Conservation (phyloP, 148 eudicot genomes). For the Agrostemma githago region DNA sequence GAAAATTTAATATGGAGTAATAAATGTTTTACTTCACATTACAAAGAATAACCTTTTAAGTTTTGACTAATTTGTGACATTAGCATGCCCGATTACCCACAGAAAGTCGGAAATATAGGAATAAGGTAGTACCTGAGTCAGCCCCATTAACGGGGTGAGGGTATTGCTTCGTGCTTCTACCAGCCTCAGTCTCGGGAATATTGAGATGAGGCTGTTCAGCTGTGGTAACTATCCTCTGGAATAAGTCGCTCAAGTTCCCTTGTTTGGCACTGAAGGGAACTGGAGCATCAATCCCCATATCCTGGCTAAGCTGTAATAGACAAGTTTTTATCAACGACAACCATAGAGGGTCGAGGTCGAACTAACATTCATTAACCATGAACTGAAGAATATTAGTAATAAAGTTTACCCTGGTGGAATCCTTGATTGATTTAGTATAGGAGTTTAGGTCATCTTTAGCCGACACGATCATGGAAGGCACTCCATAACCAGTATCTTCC, state of each 20-base stretch:
- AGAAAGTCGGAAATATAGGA: background rate
- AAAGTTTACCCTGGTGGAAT: conserved; percentile 64
- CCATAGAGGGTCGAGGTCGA: background rate
- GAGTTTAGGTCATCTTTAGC: conserved; percentile 80
- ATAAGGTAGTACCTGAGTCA: conserved; percentile 56
- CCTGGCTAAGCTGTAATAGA: conserved; percentile 70
- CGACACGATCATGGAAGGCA: conserved; percentile 82
- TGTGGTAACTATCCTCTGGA: conserved; percentile 62
- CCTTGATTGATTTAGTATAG: conserved; percentile 59
- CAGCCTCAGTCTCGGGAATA: conserved; percentile 8
- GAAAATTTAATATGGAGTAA: background rate
- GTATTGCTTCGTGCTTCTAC: conserved; percentile 74
- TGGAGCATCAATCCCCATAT: conserved; percentile 91
- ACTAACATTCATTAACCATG: no score
- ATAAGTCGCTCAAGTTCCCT: conserved; percentile 68
- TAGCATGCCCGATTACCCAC: background rate
- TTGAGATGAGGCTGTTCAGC: conserved; percentile 45
- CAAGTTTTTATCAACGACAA: background rate
- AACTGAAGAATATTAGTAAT: background rate
- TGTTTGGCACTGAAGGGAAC: conserved; percentile 71
- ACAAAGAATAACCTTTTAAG: background rate
- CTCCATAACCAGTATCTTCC: conserved; percentile 75
- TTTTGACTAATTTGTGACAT: background rate
- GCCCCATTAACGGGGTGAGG: conserved; percentile 33
- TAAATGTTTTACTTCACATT: no score